Percentiles rank a stretch among this genome's conserved stretches.
phyloP scores from a whole-genome alignment of 2,329 filamentous ascomycete genomes.

The Alternaria sp. region DNA sequence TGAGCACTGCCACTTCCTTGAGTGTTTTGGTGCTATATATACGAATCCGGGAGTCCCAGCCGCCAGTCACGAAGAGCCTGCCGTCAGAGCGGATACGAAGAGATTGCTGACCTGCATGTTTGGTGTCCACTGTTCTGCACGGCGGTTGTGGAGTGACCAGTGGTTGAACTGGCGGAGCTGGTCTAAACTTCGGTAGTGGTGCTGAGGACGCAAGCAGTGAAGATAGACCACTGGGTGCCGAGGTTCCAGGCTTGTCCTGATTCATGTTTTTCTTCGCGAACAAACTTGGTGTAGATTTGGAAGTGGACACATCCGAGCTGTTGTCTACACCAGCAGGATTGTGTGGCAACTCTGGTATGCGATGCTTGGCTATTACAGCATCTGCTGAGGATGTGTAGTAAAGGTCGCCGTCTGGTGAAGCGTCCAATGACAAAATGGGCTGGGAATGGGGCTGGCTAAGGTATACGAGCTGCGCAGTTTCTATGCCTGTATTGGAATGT shows the following conservation, averaged over 20 bases:
- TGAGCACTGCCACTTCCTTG: constrained; percentile 88
- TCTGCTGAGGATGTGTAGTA: constrained; percentile 88
- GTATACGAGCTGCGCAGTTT: constrained; percentile 65
- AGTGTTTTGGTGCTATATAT: constrained; percentile 84
- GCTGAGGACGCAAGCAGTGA: constrained; percentile 34
- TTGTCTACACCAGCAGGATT: background rate
- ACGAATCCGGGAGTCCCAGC: constrained; percentile 85
- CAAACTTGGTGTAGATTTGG: constrained; percentile 13
- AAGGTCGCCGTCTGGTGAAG: constrained; percentile 54
- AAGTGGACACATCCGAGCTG: background rate
- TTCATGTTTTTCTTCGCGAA: constrained; percentile 31
- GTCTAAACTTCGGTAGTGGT: constrained; percentile 16
- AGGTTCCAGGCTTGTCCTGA: background rate
- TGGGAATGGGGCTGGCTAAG: constrained; percentile 75
- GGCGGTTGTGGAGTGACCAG: constrained; percentile 52
- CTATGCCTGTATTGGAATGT: constrained; percentile 27
- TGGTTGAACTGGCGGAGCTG: constrained; percentile 10
- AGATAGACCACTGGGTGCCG: constrained; percentile 30
- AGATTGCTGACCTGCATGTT: constrained; percentile 89
- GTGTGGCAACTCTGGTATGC: constrained; percentile 59
- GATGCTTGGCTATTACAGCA: constrained; percentile 78
- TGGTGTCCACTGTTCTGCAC: constrained; percentile 74
- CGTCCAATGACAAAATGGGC: constrained; percentile 74
- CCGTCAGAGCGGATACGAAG: constrained; percentile 80
- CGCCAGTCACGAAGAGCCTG: constrained; percentile 85